Conservation (phyloP, 495 filamentous ascomycete species). For the Paragyromitra xinjiangensis region DNA sequence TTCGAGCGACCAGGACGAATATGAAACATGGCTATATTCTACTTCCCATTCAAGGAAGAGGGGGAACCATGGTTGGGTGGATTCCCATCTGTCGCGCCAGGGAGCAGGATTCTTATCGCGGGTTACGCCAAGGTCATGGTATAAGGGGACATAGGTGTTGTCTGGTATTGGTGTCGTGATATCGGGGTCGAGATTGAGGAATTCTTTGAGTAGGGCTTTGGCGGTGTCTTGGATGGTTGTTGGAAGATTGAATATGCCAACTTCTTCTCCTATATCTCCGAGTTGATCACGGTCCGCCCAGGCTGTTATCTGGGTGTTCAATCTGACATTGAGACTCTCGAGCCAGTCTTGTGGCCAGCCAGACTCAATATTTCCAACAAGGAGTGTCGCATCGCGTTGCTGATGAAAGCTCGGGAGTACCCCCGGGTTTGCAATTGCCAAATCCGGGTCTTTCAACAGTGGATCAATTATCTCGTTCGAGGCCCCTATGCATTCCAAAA, state of each 20-base stretch:
- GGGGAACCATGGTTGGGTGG: conserved; percentile 63
- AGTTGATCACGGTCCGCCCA: conserved; percentile 52
- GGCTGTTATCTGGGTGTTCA: not conserved
- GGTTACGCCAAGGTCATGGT: conserved; percentile 31
- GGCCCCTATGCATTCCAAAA: not conserved
- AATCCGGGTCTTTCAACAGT: not conserved
- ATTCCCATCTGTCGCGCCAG: conserved; percentile 59
- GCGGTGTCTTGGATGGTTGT: not conserved
- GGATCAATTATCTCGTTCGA: not conserved
- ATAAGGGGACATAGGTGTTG: conserved; percentile 12
- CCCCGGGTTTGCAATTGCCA: not conserved
- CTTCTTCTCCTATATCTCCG: not conserved
- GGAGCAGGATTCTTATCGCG: conserved; percentile 6
- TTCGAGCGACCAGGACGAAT: conserved; percentile 57
- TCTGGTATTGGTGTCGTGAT: not conserved
- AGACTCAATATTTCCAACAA: conserved; percentile 60
- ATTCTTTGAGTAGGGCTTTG: not conserved
- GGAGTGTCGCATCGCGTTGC: conserved; percentile 62
- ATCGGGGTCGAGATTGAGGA: not conserved
- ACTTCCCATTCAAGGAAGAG: conserved; percentile 67
- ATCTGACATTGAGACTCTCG: not conserved
- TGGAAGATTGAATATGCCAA: not conserved
- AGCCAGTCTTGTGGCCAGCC: conserved; percentile 64
- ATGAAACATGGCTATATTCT: conserved; percentile 63
- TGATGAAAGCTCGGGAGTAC: conserved; percentile 53